Base-by-base conservation (phyloP, 805 yeast species). In the Jamesozyma jinghongensis region DNA sequence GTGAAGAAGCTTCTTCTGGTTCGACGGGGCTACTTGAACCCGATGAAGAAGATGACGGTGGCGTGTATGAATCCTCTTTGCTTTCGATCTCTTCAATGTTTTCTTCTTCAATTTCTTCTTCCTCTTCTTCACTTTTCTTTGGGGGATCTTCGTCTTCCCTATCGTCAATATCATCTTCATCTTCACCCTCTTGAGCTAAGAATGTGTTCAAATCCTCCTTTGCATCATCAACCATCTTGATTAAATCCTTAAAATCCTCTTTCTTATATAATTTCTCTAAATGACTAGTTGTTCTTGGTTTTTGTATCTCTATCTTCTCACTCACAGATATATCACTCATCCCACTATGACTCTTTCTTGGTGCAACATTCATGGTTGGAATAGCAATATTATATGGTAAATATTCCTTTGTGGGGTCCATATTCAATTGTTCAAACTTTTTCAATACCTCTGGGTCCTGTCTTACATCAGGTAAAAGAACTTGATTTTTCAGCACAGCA, bases 401-500 rank as follows among this genome's bases (percentile, higher is more conserved):
- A 37, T 56, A 59, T 3, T 52, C 56, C 14, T 40, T 48, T 2
- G 38, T 26, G 4, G 65, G 64, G 34, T 59, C 52, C 14, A 54
- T 26, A 3, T 45, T 43, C 25, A 61, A 39, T 17, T 47, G 42
- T 42, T 54, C 47, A 38, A 62, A 62, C 35, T 54, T 57, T 13
- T 40, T 38, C 27, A 60, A 29, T 4, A 59, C 51, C 32, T 38
- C 43, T 3, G 52, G 47, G 34, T 57, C 50, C 34, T 59, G 63
- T 19, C 51, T 52, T 17, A 45, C 48, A 22, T 46, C 47, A 7
- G 55, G 52, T 28, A 73, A 70, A 28, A 71, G 69, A 42, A 73
- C 81, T 49, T 79, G 85, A 48, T 79, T 79, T 18, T 68, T 68
- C 46, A 78, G 59, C 0, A 88, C 86, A 2, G 92, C 88, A 12